Percentiles rank a stretch among this genome's conserved stretches.
These are phyloP conservation scores for Apiospora koreana DNA, from an alignment of 2,329 filamentous ascomycete genomes.

Conservation along the genomic window DNA sequence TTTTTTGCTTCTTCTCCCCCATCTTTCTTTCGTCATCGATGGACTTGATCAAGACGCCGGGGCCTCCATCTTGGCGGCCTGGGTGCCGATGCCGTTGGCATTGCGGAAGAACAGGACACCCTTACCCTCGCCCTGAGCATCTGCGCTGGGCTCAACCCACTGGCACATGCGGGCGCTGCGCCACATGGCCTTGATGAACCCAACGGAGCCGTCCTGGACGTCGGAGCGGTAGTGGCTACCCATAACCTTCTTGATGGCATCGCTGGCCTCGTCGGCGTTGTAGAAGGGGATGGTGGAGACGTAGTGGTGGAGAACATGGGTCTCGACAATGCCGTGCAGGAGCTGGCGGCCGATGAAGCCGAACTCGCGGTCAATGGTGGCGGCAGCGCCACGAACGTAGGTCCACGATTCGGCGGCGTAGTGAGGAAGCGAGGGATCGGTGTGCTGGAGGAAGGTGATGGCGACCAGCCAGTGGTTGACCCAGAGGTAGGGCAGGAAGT, in stretches of 20 bases:
- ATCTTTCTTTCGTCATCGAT: neutral
- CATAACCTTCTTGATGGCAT: conserved; percentile 95
- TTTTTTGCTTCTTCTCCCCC: neutral
- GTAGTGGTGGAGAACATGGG: conserved; percentile 97
- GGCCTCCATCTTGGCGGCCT: conserved; percentile 30
- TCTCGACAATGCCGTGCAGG: conserved; percentile 95
- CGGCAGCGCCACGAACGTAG: conserved; percentile 89
- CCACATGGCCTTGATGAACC: conserved; percentile 85
- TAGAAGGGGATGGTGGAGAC: conserved; percentile 96
- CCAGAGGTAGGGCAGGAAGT: conserved; percentile 93
- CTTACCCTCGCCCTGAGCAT: conserved; percentile 76
- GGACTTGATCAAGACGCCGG: neutral
- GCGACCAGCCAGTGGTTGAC: conserved; percentile 99
- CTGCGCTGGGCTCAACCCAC: conserved; percentile 92
- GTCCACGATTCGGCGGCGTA: conserved; percentile 87
- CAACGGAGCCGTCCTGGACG: conserved; percentile 71
- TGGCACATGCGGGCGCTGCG: conserved; percentile 84
- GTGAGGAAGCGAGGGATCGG: conserved; percentile 90
- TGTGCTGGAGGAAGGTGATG: conserved; percentile 97
- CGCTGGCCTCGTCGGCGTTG: conserved; percentile 89
- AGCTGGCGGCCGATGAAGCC: conserved; percentile 91
- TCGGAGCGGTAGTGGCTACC: conserved; percentile 91
- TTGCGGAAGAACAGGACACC: conserved; percentile 95
- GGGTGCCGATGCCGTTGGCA: conserved; percentile 78
- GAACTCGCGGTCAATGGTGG: conserved; percentile 96